Conservation (phyloP, 305 asterid species). For the Fraxinus dipetala region DNA sequence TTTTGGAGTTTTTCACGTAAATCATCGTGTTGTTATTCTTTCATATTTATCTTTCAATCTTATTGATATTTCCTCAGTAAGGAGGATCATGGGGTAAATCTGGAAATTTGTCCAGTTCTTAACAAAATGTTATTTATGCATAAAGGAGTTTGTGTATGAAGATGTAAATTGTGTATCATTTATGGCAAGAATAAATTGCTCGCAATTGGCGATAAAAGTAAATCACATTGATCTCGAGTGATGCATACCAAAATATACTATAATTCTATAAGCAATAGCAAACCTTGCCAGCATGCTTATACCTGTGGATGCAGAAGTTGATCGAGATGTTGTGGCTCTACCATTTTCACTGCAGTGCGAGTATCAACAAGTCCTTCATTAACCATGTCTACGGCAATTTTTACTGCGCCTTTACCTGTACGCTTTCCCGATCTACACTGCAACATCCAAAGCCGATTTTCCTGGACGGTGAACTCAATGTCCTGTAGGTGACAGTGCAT, state of each 20-base stretch:
- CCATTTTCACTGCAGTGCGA: slow-evolving; percentile 63
- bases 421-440: slow-evolving; percentile 92
- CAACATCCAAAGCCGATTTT: slow-evolving; percentile 87
- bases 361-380: slow-evolving; percentile 70
- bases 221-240: not conserved
- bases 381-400: slow-evolving; percentile 89
- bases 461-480: slow-evolving; percentile 94
- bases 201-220: not conserved
- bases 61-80: not conserved
- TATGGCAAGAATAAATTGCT: not conserved
- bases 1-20: not conserved
- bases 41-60: not conserved
- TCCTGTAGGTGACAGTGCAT: slow-evolving; percentile 41
- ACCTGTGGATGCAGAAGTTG: slow-evolving; percentile 99
- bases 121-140: not conserved
- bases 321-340: slow-evolving; percentile 94
- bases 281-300: not conserved
- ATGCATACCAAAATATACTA: not conserved
- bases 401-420: slow-evolving; percentile 89
- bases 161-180: not conserved
- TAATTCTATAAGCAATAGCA: not conserved
- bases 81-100: not conserved
- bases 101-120: not conserved
- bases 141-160: not conserved
- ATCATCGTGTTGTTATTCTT: not conserved